These are phyloP conservation scores for Mycena metata DNA, from an alignment of 768 basidiomycete genomes.

Conservation along the genomic window DNA sequence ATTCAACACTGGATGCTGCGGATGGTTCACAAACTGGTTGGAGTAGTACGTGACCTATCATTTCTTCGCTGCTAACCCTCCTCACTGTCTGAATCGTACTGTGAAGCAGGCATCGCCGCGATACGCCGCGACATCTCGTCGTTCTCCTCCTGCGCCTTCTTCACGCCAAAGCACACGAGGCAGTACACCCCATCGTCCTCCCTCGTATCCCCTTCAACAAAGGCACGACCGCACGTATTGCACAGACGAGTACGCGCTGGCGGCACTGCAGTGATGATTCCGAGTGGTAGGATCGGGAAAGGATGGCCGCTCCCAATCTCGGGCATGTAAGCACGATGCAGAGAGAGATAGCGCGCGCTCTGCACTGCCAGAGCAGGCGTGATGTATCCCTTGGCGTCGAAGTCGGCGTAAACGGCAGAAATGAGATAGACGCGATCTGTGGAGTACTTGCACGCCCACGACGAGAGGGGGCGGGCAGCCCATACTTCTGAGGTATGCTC, in stretches of 20 bases:
- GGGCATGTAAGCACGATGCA: slow-evolving; percentile 7
- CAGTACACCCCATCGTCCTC: slow-evolving; percentile 14
- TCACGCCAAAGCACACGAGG: slow-evolving; percentile 17
- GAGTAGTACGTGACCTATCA: slow-evolving; percentile 11
- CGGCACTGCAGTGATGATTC: slow-evolving; percentile 15
- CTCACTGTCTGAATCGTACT: slow-evolving; percentile 17
- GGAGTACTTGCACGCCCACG: slow-evolving; percentile 16
- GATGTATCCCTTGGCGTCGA: slow-evolving; percentile 18
- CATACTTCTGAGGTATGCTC: slow-evolving; percentile 17
- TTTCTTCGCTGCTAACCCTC: slow-evolving; percentile 20
- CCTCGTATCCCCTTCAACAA: slow-evolving; percentile 7
- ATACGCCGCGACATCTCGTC: slow-evolving; percentile 12
- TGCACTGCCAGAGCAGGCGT: slow-evolving; percentile 6
- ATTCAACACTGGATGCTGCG: slow-evolving; percentile 12
- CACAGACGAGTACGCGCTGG: slow-evolving; percentile 3
- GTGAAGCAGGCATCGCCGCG: slow-evolving; percentile 11
- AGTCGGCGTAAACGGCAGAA: slow-evolving; percentile 15
- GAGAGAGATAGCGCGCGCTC: slow-evolving; percentile 15
- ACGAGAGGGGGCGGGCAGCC: slow-evolving; percentile 14
- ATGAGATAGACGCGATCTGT: slow-evolving; percentile 19
- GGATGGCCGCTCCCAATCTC: slow-evolving; percentile 3
- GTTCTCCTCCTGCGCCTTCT: slow-evolving; percentile 19
- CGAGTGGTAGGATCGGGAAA: slow-evolving; percentile 17
- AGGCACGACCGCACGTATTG: slow-evolving; percentile 15
- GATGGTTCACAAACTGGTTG: slow-evolving; percentile 17